Evolutionary conservation across 768 basidiomycete genomes (phyloP).

Genomic region (Hericium rajendrae): DNA sequence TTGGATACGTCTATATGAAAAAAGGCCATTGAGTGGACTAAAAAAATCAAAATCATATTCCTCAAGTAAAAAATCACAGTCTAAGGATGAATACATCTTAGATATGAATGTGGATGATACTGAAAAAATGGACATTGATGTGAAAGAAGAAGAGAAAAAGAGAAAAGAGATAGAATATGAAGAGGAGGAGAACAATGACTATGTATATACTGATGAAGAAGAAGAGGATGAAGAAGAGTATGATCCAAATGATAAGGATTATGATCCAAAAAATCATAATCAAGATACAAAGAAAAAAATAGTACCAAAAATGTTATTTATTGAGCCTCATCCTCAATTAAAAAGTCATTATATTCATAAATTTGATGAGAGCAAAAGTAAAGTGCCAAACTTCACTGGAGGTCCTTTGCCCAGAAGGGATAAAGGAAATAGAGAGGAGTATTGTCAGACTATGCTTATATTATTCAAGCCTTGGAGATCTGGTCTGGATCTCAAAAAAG

Average conservation of each 20-base stretch:
- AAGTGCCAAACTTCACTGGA: constrained; percentile 23
- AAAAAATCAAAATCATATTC: not conserved
- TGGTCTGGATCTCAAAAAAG: constrained; percentile 1
- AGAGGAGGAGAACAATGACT: not conserved
- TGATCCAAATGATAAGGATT: not conserved
- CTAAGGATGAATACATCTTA: too few species aligned
- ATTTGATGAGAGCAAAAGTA: not conserved
- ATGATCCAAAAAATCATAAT: not conserved
- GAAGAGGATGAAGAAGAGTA: not conserved
- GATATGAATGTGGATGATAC: not conserved
- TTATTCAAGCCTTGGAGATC: constrained; percentile 8
- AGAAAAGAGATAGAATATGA: not conserved
- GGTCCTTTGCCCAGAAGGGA: constrained; percentile 21
- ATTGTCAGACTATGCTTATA: constrained; percentile 11
- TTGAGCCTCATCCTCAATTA: constrained; percentile 15
- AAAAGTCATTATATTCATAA: constrained; percentile 16
- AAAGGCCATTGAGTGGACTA: not conserved
- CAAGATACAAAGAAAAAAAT: not conserved
- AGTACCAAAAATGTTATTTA: not conserved
- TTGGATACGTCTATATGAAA: not conserved
- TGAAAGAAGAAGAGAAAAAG: not conserved
- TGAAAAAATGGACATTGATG: not conserved
- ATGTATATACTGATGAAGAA: not conserved
- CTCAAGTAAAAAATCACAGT: too few species aligned
- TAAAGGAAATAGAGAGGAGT: constrained; percentile 12